Conservation (phyloP, 2,329 filamentous ascomycete genomes). For the Coleophoma crateriformis region DNA sequence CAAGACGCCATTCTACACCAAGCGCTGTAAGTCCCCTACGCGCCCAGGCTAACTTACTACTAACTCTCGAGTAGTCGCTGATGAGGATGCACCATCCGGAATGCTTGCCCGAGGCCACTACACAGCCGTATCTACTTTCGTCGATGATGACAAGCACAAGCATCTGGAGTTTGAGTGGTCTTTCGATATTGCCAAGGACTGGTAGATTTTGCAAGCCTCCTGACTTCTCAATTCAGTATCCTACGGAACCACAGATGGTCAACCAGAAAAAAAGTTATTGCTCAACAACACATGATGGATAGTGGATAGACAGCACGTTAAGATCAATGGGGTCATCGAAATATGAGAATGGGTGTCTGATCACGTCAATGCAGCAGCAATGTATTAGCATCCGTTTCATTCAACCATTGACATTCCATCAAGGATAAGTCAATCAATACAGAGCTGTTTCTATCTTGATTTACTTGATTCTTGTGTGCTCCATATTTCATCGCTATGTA, state of each 20-base stretch:
- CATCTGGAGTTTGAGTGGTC: constrained; percentile 94
- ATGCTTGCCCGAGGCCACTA: constrained; percentile 90
- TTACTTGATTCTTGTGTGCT: too few species aligned
- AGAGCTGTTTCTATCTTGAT: too few species aligned
- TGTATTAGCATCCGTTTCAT: too few species aligned
- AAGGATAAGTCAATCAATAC: too few species aligned
- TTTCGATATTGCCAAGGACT: constrained; percentile 96
- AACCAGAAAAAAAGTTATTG: neutral
- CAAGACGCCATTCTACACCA: constrained; percentile 77
- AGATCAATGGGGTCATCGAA: neutral
- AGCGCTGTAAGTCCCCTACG: constrained; percentile 70
- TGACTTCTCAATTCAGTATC: too few species aligned
- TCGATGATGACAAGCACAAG: constrained; percentile 89
- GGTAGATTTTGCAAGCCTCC: constrained; percentile 44
- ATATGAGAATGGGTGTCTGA: neutral
- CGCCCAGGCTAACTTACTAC: neutral
- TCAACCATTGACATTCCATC: too few species aligned
- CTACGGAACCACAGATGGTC: too few species aligned
- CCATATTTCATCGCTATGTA: too few species aligned
- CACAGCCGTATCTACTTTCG: constrained; percentile 81
- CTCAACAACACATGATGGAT: neutral
- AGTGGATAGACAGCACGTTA: neutral
- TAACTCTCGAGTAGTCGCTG: constrained; percentile 57
- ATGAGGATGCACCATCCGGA: constrained; percentile 87
- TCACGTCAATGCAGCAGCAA: too few species aligned